Evolutionary conservation across 306 rosid species (phyloP).

Genomic region (Castanea mollissima): DNA sequence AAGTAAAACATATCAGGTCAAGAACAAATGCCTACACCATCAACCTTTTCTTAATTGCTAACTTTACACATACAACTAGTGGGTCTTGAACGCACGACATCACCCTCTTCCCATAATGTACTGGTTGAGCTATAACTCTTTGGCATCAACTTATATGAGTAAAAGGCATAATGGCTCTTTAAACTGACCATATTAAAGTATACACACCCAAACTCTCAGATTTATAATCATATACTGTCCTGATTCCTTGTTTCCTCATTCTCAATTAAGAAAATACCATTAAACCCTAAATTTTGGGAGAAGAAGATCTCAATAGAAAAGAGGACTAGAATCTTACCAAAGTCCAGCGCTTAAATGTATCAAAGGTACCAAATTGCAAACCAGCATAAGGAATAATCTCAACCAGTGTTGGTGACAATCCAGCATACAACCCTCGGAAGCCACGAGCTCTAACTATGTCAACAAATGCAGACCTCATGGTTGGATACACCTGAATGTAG

Average conservation of each 20-base stretch:
- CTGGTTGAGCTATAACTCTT: too few species aligned
- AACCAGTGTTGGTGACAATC: slow-evolving; percentile 87
- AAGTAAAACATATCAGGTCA: slow-evolving; percentile 1
- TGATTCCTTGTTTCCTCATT: background rate
- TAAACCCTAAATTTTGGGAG: background rate
- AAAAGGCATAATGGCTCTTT: background rate
- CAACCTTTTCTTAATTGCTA: background rate
- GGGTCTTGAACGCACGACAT: too few species aligned
- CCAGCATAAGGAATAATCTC: slow-evolving; percentile 99
- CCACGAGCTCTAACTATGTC: slow-evolving; percentile 71
- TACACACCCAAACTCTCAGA: background rate
- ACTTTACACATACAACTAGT: too few species aligned
- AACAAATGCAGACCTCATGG: slow-evolving; percentile 79
- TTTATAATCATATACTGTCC: background rate
- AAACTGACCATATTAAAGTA: background rate
- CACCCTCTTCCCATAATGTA: too few species aligned
- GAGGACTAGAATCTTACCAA: slow-evolving; percentile 46
- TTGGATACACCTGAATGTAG: slow-evolving; percentile 71
- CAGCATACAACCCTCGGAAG: slow-evolving; percentile 77
- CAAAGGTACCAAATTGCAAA: slow-evolving; percentile 89
- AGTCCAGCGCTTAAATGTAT: slow-evolving; percentile 92
- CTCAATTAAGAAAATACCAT: background rate
- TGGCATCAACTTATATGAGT: background rate
- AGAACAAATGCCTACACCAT: background rate
- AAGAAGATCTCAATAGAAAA: background rate